These are phyloP conservation scores for Saitozyma sp. DNA, from an alignment of 768 basidiomycete species.

Conservation along the genomic window DNA sequence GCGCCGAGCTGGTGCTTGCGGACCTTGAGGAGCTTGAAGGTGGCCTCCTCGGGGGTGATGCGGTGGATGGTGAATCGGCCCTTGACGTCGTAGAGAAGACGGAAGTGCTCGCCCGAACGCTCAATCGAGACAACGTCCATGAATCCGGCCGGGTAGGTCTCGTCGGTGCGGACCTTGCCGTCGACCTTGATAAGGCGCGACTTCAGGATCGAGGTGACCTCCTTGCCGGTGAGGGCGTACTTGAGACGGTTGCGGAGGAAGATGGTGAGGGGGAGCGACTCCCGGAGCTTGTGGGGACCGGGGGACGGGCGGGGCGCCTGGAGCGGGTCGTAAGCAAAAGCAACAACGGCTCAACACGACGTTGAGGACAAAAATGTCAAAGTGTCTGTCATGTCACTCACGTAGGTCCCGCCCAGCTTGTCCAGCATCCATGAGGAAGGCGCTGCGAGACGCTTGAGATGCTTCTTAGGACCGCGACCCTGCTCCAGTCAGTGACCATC, in stretches of 20 bases:
- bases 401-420: constrained; percentile 68
- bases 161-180: constrained; percentile 95
- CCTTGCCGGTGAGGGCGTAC: constrained; percentile 94
- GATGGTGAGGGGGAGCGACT: constrained; percentile 93
- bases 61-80: constrained; percentile 99
- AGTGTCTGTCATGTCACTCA: constrained; percentile 31
- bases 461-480: constrained; percentile 98
- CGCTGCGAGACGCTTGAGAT: constrained; percentile 94
- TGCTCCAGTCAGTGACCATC: constrained; percentile 46
- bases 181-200: constrained; percentile 98
- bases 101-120: constrained; percentile 99
- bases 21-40: constrained; percentile 90
- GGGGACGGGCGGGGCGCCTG: constrained; percentile 92
- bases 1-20: constrained; percentile 85
- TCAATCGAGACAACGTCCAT: constrained; percentile 97
- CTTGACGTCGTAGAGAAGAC: constrained; percentile 98
- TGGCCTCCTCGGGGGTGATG: constrained; percentile 94
- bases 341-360: no score
- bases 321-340: neutral
- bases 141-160: constrained; percentile 95
- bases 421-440: constrained; percentile 99
- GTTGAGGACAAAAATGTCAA: no score
- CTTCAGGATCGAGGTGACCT: constrained; percentile 91
- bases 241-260: constrained; percentile 99
- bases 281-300: constrained; percentile 98